These are phyloP conservation scores for Hyaloperonospora brassicae DNA, from an alignment of 352 stramenopile genomes.

Conservation along the genomic window DNA sequence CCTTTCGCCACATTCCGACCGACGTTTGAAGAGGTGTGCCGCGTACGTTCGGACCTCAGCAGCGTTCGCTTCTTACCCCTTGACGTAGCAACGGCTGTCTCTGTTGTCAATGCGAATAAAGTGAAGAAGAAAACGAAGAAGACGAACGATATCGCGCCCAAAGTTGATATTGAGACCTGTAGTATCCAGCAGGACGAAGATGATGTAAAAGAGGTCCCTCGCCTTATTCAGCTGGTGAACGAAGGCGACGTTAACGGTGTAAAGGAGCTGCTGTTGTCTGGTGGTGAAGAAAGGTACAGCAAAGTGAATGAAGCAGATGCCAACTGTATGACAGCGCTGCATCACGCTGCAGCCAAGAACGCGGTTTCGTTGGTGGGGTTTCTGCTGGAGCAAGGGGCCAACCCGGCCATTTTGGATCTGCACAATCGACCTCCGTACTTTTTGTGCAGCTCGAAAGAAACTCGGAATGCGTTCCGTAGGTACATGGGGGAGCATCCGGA, in stretches of 20 bases:
- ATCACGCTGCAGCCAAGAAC: slow-evolving; percentile 54
- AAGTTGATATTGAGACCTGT: slow-evolving; percentile 6
- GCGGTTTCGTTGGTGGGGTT: slow-evolving; percentile 43
- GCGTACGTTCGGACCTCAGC: slow-evolving; percentile 59
- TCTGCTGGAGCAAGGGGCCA: slow-evolving; percentile 74
- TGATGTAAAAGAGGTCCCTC: slow-evolving; percentile 24
- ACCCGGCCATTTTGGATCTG: slow-evolving; percentile 79
- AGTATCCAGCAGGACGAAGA: slow-evolving; percentile 3
- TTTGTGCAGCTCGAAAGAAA: slow-evolving; percentile 80
- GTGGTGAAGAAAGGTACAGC: slow-evolving; percentile 10
- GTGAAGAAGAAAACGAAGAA: slow-evolving; percentile 29
- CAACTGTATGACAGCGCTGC: slow-evolving; percentile 70
- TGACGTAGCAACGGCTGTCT: slow-evolving; percentile 14
- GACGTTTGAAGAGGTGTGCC: slow-evolving; percentile 82
- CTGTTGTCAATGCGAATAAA: slow-evolving; percentile 19
- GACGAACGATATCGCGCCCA: background rate
- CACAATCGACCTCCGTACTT: slow-evolving; percentile 85
- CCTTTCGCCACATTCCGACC: slow-evolving; percentile 79
- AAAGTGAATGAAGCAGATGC: slow-evolving; percentile 53
- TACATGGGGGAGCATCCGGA: slow-evolving; percentile 80
- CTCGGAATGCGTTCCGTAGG: slow-evolving; percentile 87
- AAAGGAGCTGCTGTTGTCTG: slow-evolving; percentile 32
- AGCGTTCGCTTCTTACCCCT: slow-evolving; percentile 60
- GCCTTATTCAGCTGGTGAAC: slow-evolving; percentile 37
- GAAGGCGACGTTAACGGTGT: slow-evolving; percentile 29